Evolutionary conservation across 306 rosid species (phyloP).

Genomic region (Carpinus viminea): DNA sequence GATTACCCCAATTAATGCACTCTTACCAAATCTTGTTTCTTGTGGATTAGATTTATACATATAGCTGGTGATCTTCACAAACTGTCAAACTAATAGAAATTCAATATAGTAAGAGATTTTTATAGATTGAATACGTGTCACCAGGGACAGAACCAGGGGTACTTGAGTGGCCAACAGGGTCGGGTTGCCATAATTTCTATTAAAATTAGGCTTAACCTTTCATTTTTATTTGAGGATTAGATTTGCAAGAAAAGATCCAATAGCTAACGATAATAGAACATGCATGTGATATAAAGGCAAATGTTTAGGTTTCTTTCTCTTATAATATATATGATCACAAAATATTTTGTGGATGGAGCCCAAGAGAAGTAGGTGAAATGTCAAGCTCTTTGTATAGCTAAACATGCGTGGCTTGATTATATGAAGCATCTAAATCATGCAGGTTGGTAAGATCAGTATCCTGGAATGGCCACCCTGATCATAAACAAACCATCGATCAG

Average conservation of each 20-base stretch:
- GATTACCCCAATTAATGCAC: not conserved
- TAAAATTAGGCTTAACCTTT: too few relatives aligned
- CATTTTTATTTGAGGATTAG: too few relatives aligned
- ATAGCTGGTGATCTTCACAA: not conserved
- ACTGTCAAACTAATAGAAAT: not conserved
- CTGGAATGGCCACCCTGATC: constrained; percentile 29
- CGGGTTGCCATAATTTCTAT: too few relatives aligned
- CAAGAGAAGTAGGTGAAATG: constrained; percentile 25
- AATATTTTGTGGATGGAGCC: constrained; percentile 10
- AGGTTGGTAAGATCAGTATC: constrained; percentile 30
- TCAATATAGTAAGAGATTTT: not conserved
- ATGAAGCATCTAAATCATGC: constrained; percentile 39
- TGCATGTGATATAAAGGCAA: not conserved
- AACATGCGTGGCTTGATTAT: constrained; percentile 27
- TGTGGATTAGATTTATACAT: not conserved
- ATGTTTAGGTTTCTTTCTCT: not conserved
- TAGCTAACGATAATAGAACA: not conserved
- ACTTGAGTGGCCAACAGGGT: too few relatives aligned
- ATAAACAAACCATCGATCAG: constrained; percentile 15
- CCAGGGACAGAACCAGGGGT: not conserved
- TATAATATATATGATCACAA: constrained; percentile 7
- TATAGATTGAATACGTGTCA: not conserved
- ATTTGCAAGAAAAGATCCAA: not conserved
- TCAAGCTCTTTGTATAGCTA: constrained; percentile 17
- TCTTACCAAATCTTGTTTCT: not conserved